phyloP scores from a whole-genome alignment of 768 basidiomycete genomes.

The Amanita pallidorosea region DNA sequence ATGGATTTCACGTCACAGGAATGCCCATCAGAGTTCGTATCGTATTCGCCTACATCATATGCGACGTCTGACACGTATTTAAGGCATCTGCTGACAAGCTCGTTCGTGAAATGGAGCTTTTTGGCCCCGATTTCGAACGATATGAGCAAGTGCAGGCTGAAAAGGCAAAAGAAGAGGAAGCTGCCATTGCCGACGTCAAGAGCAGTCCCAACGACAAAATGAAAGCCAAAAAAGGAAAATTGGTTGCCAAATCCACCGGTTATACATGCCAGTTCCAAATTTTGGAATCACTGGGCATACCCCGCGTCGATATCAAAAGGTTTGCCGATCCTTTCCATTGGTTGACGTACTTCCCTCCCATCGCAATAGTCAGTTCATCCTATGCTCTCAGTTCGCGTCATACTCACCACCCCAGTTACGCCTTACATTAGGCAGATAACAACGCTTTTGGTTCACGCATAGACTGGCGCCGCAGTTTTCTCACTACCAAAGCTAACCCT shows the following conservation, averaged over 20 bases:
- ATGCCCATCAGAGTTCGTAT: conserved; percentile 94
- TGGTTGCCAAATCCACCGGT: conserved; percentile 88
- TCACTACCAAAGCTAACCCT: conserved; percentile 93
- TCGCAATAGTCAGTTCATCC: conserved; percentile 59
- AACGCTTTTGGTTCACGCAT: conserved; percentile 86
- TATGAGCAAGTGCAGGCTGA: conserved; percentile 40
- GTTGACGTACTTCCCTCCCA: conserved; percentile 92
- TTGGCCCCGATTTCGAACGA: conserved; percentile 80
- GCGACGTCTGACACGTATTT: neutral
- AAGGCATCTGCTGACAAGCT: conserved; percentile 97
- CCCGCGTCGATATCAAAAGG: conserved; percentile 83
- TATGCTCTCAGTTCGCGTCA: neutral
- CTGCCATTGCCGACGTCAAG: conserved; percentile 23
- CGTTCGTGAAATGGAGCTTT: conserved; percentile 92
- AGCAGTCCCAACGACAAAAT: conserved; percentile 26
- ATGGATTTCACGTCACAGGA: conserved; percentile 95
- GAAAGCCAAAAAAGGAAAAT: conserved; percentile 94
- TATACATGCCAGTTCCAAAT: conserved; percentile 98
- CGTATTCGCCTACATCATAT: neutral
- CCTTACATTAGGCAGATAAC: conserved; percentile 42
- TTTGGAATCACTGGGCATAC: conserved; percentile 88
- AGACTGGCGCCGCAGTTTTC: conserved; percentile 92
- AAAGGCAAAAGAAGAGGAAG: conserved; percentile 33
- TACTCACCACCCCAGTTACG: neutral
- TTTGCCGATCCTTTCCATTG: conserved; percentile 95